These are phyloP conservation scores for Diplodia mutila DNA, from an alignment of 2,329 filamentous ascomycete genomes.

Conservation along the genomic window DNA sequence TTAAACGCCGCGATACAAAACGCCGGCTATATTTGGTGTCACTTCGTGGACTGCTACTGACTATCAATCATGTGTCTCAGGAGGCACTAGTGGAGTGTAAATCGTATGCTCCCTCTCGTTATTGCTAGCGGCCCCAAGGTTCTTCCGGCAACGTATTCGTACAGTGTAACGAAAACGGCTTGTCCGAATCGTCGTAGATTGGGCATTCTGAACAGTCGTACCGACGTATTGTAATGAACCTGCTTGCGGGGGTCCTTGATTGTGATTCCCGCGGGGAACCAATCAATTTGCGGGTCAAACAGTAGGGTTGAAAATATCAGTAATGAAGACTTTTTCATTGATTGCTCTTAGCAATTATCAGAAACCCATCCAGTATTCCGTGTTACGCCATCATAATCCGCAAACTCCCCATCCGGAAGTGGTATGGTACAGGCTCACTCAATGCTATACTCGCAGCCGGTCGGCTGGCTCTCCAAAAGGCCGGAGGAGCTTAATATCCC, in stretches of 20 bases:
- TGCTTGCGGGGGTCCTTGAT: background rate
- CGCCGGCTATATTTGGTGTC: background rate
- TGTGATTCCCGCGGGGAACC: background rate
- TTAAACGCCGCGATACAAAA: background rate
- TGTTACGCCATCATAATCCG: constrained; percentile 26
- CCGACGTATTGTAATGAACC: background rate
- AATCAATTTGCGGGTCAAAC: background rate
- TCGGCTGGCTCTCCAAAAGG: constrained; percentile 8
- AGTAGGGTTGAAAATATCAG: background rate
- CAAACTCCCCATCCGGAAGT: constrained; percentile 26
- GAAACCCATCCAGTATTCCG: constrained; percentile 25
- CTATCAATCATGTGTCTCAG: background rate
- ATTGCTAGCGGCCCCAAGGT: background rate
- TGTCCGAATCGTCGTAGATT: background rate
- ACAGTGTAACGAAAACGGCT: background rate
- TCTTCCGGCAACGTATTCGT: background rate
- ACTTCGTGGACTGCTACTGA: background rate
- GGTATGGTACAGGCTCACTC: constrained; percentile 26
- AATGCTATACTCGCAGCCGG: constrained; percentile 18
- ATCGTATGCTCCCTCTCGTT: background rate
- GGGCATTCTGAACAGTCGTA: background rate
- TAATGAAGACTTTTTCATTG: constrained; percentile 16
- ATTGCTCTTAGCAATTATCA: constrained; percentile 24
- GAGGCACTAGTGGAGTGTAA: background rate
- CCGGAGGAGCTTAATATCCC: background rate